Conservation (phyloP, 345 rosid genomes). For the Salix exigua region DNA sequence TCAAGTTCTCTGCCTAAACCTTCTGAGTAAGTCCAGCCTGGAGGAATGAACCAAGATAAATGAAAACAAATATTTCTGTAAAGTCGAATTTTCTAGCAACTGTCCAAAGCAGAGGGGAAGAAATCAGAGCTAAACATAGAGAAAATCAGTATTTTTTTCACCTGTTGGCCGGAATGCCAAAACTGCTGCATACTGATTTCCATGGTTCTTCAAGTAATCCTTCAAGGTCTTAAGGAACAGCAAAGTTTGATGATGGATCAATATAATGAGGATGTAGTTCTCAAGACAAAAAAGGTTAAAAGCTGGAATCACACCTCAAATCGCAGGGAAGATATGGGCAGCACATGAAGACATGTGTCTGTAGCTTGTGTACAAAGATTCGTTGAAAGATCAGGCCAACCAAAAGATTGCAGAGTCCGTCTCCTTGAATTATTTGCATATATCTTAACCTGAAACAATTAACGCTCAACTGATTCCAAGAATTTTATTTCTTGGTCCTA, state of each 20-base stretch:
- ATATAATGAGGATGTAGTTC: neutral
- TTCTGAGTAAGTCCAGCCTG: conserved; percentile 83
- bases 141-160: neutral
- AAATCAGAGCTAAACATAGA: neutral
- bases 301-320: conserved; percentile 43
- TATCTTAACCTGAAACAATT: conserved; percentile 46
- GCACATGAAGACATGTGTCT: conserved; percentile 63
- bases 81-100: neutral
- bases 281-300: neutral
- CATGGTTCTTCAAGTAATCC: conserved; percentile 47
- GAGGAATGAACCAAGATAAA: neutral
- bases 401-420: conserved; percentile 55
- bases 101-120: neutral
- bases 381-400: conserved; percentile 60
- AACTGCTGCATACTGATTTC: conserved; percentile 45
- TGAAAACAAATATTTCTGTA: neutral
- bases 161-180: conserved; percentile 84
- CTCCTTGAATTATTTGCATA: conserved; percentile 62
- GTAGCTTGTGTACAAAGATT: conserved; percentile 58
- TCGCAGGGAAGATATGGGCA: conserved; percentile 61
- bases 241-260: neutral
- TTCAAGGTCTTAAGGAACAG: conserved; percentile 37
- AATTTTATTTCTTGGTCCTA: neutral
- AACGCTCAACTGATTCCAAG: neutral
- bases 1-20: conserved; percentile 53